Percentiles rank a stretch among this genome's conserved stretches.
phyloP scores from a whole-genome alignment of 768 basidiomycete species.

The Boletus coccyginus region DNA sequence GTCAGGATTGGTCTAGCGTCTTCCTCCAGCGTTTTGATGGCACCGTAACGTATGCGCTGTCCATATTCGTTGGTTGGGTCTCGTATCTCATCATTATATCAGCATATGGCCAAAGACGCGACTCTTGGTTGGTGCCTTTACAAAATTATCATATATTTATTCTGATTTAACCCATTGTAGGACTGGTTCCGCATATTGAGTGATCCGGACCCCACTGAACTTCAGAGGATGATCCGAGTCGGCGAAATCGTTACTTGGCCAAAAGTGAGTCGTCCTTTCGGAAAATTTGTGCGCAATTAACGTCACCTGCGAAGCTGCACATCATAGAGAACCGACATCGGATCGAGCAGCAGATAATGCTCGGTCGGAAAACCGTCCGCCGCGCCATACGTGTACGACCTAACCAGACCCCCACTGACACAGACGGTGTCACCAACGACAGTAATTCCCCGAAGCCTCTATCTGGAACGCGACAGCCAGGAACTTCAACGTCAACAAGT shows the following conservation, averaged over 20 bases:
- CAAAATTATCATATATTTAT: background rate
- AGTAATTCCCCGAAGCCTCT: conserved; percentile 19
- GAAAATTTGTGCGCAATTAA: conserved; percentile 7
- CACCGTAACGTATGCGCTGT: conserved; percentile 69
- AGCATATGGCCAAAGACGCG: conserved; percentile 88
- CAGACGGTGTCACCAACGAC: conserved; percentile 24
- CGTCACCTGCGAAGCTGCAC: conserved; percentile 56
- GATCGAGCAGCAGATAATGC: conserved; percentile 78
- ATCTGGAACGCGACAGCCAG: conserved; percentile 18
- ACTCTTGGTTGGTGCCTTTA: conserved; percentile 48
- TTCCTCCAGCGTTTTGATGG: conserved; percentile 95
- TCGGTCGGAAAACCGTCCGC: conserved; percentile 74
- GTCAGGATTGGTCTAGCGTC: conserved; percentile 95
- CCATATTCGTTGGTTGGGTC: conserved; percentile 4
- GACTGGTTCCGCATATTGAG: conserved; percentile 84
- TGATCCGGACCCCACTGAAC: conserved; percentile 77
- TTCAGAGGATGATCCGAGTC: conserved; percentile 82
- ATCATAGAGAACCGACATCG: conserved; percentile 92
- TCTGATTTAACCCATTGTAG: conserved; percentile 33
- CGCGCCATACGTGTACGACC: conserved; percentile 38
- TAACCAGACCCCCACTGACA: conserved; percentile 20
- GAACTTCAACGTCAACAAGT: conserved; percentile 28
- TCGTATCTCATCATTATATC: conserved; percentile 24
- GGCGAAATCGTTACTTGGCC: conserved; percentile 97
- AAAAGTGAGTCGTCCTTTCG: conserved; percentile 52